Evolutionary conservation across 2,329 filamentous ascomycete genomes (phyloP).

Genomic region (Coleophoma eucalyptorum): DNA sequence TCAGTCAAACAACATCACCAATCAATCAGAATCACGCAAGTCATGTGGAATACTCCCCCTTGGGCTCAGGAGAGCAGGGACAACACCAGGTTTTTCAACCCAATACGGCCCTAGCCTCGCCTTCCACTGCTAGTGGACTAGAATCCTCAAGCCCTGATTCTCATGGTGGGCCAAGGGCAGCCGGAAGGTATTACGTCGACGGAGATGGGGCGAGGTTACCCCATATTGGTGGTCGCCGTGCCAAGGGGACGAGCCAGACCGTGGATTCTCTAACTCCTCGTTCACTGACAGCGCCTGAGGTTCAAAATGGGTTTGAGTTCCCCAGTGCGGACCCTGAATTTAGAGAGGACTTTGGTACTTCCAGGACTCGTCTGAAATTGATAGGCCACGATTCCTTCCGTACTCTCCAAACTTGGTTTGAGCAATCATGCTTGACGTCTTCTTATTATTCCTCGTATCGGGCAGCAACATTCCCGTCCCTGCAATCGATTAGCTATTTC

Average conservation of each 20-base stretch:
- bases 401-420: conserved; percentile 12
- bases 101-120: neutral
- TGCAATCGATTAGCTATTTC: conserved; percentile 17
- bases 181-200: conserved; percentile 21
- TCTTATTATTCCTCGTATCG: conserved; percentile 9
- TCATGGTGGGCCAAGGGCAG: conserved; percentile 7
- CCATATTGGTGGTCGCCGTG: conserved; percentile 5
- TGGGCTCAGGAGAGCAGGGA: neutral
- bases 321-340: neutral
- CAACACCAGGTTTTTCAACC: neutral
- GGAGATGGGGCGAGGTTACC: conserved; percentile 20
- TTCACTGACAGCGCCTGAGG: neutral
- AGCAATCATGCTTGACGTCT: conserved; percentile 13
- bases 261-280: conserved; percentile 6
- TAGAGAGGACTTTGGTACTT: neutral
- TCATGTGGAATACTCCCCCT: too few relatives aligned
- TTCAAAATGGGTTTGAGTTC: conserved; percentile 3
- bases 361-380: neutral
- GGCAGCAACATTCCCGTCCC: conserved; percentile 11
- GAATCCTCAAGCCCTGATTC: conserved; percentile 13
- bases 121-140: conserved; percentile 4
- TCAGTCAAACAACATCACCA: too few relatives aligned
- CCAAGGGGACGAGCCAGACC: neutral
- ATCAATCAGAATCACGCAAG: too few relatives aligned
- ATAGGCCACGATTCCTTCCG: conserved; percentile 6